Base-by-base conservation (phyloP, 2,329 filamentous ascomycete genomes). In the Aspergillus pseudonomiae region DNA sequence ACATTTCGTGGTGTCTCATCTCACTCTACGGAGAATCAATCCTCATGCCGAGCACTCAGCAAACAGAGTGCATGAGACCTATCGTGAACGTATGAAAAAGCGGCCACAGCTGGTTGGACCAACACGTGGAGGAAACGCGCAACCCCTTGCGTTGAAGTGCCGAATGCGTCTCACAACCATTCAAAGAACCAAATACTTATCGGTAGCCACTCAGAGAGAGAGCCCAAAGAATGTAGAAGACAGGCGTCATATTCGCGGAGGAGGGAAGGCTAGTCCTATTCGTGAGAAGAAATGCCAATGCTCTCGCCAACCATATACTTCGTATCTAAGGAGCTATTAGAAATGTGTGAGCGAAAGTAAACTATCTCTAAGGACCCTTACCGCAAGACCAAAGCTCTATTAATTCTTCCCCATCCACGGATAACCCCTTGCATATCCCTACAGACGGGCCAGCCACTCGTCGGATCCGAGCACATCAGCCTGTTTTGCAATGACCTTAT, bases 401-500 rank as follows among this genome's bases (percentile, higher is more conserved):
- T 12, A 3, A 26, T 4, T 28, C 45, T 28, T 50, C 30, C 26
- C 16, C 48, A 28, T 28, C 46, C 24, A 19, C 6, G n/a, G 16
- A 16, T 12, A 3, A 4, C 24, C 28, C 48, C 48, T 52, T 52
- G 48, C 48, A 34, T 32, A 30, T 52, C 48, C 24, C 48, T 32
- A 32, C 16, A 52, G 26, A 21, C 48, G 4, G n/a, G 28, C n/a
- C 2, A 73, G 11, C 78, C 78, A 79, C 56, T 74, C 68, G 26
- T 67, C 63, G 1, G 71, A 67, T 54, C 64, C 67, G 21, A 75
- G 14, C 30, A 78, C 69, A 2, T 67, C 62, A 4, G 67, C 70
- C 65, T 77, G 75, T 59, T 67, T 70, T 12, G 64, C 43, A 57
- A 80, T 74, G 2, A 79, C 67, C 66, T 75, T 76, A 9, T 73